phyloP scores from a whole-genome alignment of 805 yeast species.

The Cyberlindnera maritima region DNA sequence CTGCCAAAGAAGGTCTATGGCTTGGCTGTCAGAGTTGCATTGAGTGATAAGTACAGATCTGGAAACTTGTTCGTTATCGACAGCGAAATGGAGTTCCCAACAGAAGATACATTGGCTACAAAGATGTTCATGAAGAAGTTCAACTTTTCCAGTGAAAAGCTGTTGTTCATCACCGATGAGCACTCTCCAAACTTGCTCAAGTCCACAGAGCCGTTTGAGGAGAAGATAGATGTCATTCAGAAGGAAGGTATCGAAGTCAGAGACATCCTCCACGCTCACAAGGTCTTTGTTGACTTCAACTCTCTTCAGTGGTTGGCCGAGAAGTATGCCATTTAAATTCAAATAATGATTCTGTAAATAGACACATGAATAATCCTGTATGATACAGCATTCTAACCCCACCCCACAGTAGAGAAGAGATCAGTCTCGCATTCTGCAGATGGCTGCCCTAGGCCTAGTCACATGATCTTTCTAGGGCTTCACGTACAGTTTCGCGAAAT shows the following conservation, averaged over 20 bases:
- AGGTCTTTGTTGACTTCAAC: slow-evolving; percentile 66
- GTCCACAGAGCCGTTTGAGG: slow-evolving; percentile 51
- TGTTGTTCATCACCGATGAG: slow-evolving; percentile 67
- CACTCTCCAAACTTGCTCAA: slow-evolving; percentile 56
- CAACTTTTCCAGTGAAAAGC: slow-evolving; percentile 46
- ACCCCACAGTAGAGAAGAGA: neutral
- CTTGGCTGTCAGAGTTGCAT: slow-evolving; percentile 75
- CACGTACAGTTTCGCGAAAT: neutral
- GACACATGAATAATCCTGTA: slow-evolving; percentile 1
- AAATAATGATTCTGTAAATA: slow-evolving; percentile 14
- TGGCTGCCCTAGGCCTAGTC: neutral
- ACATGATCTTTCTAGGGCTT: slow-evolving; percentile 3
- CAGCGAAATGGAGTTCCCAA: slow-evolving; percentile 37
- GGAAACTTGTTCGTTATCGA: slow-evolving; percentile 72
- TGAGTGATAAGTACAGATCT: slow-evolving; percentile 73
- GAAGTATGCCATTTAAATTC: slow-evolving; percentile 12
- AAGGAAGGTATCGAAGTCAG: slow-evolving; percentile 81
- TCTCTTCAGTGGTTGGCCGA: slow-evolving; percentile 64
- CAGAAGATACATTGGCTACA: slow-evolving; percentile 43
- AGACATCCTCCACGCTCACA: slow-evolving; percentile 76
- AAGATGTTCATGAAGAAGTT: slow-evolving; percentile 48
- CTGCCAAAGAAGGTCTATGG: slow-evolving; percentile 73
- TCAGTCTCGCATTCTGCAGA: neutral
- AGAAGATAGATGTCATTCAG: slow-evolving; percentile 60
- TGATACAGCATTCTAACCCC: neutral